A percentile compares a stretch with the other conserved stretches of the same genome.
Evolutionary conservation across 176 grass and related monocot genomes (phyloP).

Genomic region (Hordeum vulgare): DNA sequence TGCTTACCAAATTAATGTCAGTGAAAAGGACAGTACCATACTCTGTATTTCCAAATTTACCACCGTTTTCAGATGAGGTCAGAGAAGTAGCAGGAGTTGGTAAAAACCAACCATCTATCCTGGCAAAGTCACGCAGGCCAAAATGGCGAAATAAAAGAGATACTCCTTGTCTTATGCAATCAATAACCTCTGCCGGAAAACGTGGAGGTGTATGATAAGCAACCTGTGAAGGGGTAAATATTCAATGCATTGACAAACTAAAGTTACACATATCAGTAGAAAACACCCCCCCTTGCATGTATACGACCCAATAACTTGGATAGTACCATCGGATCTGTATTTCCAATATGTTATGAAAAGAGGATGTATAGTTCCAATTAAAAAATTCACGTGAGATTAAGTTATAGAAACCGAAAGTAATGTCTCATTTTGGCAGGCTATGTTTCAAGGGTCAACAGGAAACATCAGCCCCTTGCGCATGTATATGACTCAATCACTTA

Average conservation of each 20-base stretch:
- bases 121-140: slow-evolving; percentile 73
- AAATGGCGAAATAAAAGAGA: slow-evolving; percentile 58
- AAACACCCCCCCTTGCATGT: not conserved
- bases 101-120: slow-evolving; percentile 98
- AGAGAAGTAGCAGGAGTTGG: slow-evolving; percentile 31
- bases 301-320: not conserved
- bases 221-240: slow-evolving; percentile 53
- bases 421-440: not conserved
- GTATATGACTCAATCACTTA: not conserved
- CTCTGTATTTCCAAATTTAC: slow-evolving; percentile 57
- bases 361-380: not conserved
- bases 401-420: slow-evolving; percentile 1
- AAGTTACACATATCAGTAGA: not conserved
- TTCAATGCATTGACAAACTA: not conserved
- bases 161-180: slow-evolving; percentile 83
- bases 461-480: not conserved
- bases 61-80: slow-evolving; percentile 32
- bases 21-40: slow-evolving; percentile 76
- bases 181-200: slow-evolving; percentile 66
- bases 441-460: not conserved
- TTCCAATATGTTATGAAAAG: not conserved
- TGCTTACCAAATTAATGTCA: slow-evolving; percentile 90
- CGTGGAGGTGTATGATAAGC: slow-evolving; percentile 87
- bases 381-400: not conserved
- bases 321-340: not conserved